A percentile compares a stretch with the other conserved stretches of the same genome.
These are phyloP conservation scores for Talaromyces sp. DNA, from an alignment of 2,329 filamentous ascomycete genomes.

Conservation along the genomic window DNA sequence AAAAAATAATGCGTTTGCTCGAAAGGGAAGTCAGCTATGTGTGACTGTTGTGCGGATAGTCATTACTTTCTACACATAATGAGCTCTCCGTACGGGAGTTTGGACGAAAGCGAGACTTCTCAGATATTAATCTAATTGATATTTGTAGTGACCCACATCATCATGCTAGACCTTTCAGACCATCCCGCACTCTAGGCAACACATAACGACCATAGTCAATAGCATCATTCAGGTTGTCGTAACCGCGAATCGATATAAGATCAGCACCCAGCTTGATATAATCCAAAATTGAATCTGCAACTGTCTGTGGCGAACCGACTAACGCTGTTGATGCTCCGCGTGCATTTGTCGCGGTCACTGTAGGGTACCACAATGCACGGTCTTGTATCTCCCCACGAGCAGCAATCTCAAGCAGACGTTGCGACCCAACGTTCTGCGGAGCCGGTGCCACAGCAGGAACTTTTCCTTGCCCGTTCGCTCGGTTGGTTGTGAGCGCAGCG, in stretches of 20 bases:
- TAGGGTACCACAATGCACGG: slow-evolving; percentile 61
- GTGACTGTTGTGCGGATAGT: too few relatives aligned
- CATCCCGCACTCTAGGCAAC: slow-evolving; percentile 47
- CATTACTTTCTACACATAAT: background rate
- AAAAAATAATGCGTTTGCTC: too few relatives aligned
- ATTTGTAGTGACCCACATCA: too few relatives aligned
- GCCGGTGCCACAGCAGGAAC: slow-evolving; percentile 30
- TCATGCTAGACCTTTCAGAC: background rate
- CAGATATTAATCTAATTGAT: too few relatives aligned
- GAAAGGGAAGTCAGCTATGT: too few relatives aligned
- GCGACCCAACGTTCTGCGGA: slow-evolving; percentile 59
- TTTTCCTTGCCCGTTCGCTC: slow-evolving; percentile 35
- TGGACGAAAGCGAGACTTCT: background rate
- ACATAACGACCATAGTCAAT: slow-evolving; percentile 58
- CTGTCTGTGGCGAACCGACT: slow-evolving; percentile 53
- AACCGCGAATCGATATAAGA: slow-evolving; percentile 58
- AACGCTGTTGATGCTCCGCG: slow-evolving; percentile 58
- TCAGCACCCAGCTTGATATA: slow-evolving; percentile 56
- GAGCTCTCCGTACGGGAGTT: background rate
- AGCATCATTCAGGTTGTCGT: slow-evolving; percentile 59
- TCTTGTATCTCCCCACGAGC: slow-evolving; percentile 54
- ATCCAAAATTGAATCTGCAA: slow-evolving; percentile 54
- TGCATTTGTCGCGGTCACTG: slow-evolving; percentile 59
- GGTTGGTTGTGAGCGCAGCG: slow-evolving; percentile 48
- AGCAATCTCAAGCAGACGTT: slow-evolving; percentile 57